phyloP scores from a whole-genome alignment of 2,329 filamentous ascomycete genomes.

The Xylariales sp. region DNA sequence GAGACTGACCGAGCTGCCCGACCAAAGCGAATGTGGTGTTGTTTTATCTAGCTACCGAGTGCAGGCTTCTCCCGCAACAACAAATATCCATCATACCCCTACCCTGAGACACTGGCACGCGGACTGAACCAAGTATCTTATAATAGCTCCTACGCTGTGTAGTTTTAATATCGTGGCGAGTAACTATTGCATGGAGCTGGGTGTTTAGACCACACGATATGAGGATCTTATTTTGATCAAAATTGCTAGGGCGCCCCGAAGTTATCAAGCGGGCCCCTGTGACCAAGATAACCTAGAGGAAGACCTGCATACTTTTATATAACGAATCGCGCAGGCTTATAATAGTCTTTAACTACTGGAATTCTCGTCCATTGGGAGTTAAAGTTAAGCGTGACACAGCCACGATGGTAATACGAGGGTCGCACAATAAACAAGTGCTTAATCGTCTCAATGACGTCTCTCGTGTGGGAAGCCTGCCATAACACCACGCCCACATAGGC shows the following conservation, averaged over 20 bases:
- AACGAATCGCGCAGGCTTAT: not conserved
- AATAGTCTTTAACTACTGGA: not conserved
- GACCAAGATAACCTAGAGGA: not conserved
- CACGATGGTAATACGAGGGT: no score
- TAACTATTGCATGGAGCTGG: not conserved
- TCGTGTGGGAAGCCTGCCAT: no score
- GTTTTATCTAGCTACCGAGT: no score
- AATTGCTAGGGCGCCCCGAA: not conserved
- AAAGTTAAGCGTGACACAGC: no score
- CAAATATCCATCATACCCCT: no score
- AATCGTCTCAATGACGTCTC: not conserved
- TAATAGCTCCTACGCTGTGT: constrained; percentile 4
- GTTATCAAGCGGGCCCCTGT: not conserved
- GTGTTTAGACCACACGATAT: not conserved
- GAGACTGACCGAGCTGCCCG: no score
- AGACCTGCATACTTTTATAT: not conserved
- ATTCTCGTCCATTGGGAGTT: no score
- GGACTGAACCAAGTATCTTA: not conserved
- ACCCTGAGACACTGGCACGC: no score
- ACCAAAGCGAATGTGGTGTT: not conserved
- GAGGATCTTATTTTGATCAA: constrained; percentile 4
- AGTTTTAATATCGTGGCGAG: not conserved
- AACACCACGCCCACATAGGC: not conserved
- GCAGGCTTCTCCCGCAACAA: no score
- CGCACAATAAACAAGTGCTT: no score